Conservation (phyloP, 345 rosid species). For the Passiflora organensis region DNA sequence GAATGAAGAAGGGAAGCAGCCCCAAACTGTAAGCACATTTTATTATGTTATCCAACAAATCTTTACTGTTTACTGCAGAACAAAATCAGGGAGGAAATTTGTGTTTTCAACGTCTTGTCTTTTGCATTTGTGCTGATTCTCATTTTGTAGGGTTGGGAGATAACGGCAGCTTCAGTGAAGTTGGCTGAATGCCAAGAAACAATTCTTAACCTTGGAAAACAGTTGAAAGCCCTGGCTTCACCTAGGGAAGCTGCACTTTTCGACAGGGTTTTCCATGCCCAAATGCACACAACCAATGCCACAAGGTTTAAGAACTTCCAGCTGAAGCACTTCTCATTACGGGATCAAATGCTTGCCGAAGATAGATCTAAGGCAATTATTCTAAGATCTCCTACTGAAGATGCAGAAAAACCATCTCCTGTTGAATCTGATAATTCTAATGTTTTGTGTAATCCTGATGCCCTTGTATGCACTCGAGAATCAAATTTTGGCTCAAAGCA, state of each 20-base stretch:
- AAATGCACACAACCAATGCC: slow-evolving; percentile 20
- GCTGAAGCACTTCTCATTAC: slow-evolving; percentile 49
- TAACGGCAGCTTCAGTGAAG: slow-evolving; percentile 64
- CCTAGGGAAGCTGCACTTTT: slow-evolving; percentile 40
- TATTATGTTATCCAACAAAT: neutral
- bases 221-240: slow-evolving; percentile 64
- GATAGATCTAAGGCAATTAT: slow-evolving; percentile 38
- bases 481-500: slow-evolving; percentile 23
- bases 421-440: slow-evolving; percentile 16
- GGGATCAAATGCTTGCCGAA: slow-evolving; percentile 59
- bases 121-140: neutral
- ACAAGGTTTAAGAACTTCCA: slow-evolving; percentile 24
- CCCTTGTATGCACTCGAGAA: slow-evolving; percentile 27
- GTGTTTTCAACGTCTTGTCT: too few relatives aligned
- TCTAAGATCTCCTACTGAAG: slow-evolving; percentile 30
- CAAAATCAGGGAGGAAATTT: neutral
- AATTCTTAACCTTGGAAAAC: slow-evolving; percentile 62
- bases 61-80: neutral
- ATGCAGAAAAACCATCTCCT: slow-evolving; percentile 6
- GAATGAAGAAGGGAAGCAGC: slow-evolving; percentile 39
- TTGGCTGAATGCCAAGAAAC: slow-evolving; percentile 91
- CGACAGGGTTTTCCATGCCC: slow-evolving; percentile 35
- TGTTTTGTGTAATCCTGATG: slow-evolving; percentile 13
- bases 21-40: slow-evolving; percentile 48
- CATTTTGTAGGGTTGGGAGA: slow-evolving; percentile 57